Conservation (phyloP, 2,329 filamentous ascomycete species). For the Fusarium equiseti region DNA sequence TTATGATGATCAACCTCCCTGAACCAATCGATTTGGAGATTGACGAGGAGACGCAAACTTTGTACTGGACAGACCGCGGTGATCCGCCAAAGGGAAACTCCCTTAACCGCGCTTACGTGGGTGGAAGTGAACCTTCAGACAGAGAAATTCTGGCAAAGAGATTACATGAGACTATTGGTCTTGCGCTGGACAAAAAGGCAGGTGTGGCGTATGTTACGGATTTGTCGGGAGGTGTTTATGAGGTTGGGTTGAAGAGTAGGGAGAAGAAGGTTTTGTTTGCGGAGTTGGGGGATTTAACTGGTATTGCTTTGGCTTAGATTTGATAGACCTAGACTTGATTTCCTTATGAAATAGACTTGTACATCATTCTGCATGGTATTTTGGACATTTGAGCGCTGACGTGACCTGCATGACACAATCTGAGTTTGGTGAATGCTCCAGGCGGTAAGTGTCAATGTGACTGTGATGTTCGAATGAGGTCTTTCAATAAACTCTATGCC, state of each 20-base stretch:
- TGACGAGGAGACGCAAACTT: neutral
- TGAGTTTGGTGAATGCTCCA: neutral
- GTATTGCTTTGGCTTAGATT: slow-evolving; percentile 3
- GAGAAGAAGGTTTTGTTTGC: slow-evolving; percentile 1
- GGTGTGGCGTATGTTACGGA: neutral
- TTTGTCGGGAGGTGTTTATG: neutral
- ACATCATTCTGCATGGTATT: neutral
- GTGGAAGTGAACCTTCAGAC: neutral
- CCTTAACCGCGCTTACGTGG: neutral
- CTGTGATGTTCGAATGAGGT: neutral
- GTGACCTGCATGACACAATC: neutral
- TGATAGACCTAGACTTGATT: neutral
- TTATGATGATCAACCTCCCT: neutral
- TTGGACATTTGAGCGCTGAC: rapidly evolving
- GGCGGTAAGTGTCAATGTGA: no score
- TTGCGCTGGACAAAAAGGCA: neutral
- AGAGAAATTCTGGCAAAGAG: neutral
- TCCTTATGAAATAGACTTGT: neutral
- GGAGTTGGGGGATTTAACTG: slow-evolving; percentile 2
- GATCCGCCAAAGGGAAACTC: neutral
- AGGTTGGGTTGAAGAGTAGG: neutral
- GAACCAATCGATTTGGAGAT: neutral
- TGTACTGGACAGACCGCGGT: neutral
- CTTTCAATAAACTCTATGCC: neutral
- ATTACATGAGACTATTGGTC: neutral